Conservation (phyloP, 2,329 filamentous ascomycete species). For the Setomelanomma holmii region DNA sequence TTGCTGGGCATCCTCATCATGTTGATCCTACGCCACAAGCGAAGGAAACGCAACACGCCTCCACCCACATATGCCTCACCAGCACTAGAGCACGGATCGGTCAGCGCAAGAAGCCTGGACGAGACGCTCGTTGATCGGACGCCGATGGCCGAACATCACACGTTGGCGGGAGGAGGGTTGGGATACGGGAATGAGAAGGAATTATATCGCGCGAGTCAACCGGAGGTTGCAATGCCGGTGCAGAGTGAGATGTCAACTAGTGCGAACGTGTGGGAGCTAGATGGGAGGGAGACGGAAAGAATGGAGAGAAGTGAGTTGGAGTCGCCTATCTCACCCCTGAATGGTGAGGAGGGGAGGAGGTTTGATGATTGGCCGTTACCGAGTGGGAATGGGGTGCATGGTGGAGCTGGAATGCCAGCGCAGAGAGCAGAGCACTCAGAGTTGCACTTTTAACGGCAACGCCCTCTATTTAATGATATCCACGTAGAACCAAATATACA, state of each 20-base stretch:
- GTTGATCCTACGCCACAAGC: conserved; percentile 14
- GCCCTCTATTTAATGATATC: not conserved
- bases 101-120: not conserved
- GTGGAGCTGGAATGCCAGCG: not conserved
- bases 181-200: conserved; percentile 5
- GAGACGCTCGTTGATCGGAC: not conserved
- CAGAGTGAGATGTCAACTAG: conserved; percentile 14
- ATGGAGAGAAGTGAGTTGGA: conserved; percentile 10
- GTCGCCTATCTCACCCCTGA: not conserved
- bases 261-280: conserved; percentile 20
- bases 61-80: not conserved
- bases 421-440: not conserved
- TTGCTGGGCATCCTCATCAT: conserved; percentile 17
- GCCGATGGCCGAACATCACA: not conserved
- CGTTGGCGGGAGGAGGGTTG: not conserved
- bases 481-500: too few relatives aligned
- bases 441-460: not conserved
- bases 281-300: not conserved
- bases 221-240: not conserved
- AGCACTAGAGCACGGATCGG: not conserved
- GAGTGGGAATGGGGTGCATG: not conserved
- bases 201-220: conserved; percentile 1
- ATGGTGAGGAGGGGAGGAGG: not conserved
- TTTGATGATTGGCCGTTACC: not conserved
- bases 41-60: conserved; percentile 2